Conservation (phyloP, 177 flowering plant species). For the Tripterygium wilfordii region DNA sequence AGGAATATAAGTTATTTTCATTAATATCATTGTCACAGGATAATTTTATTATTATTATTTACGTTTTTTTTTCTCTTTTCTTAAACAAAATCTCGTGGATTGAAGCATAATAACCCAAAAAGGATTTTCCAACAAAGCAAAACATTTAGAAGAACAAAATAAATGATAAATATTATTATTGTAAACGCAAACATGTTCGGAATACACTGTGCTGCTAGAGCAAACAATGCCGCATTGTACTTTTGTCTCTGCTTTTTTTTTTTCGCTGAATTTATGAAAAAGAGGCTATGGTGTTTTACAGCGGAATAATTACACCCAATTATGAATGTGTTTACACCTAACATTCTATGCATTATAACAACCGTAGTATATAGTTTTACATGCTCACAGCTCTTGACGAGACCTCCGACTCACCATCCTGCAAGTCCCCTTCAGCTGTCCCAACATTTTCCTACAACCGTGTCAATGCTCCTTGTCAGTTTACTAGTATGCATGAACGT, state of each 20-base stretch:
- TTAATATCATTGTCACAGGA: too few relatives aligned
- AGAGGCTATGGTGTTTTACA: conserved; percentile 31
- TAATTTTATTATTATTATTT: too few relatives aligned
- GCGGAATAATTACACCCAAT: conserved; percentile 33
- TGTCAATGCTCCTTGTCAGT: not conserved
- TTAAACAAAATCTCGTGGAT: too few relatives aligned
- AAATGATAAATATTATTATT: too few relatives aligned
- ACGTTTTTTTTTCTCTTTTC: too few relatives aligned
- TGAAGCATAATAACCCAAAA: too few relatives aligned
- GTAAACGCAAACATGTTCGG: too few relatives aligned
- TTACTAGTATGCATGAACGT: too few relatives aligned
- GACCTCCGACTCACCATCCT: conserved; percentile 51
- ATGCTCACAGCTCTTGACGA: conserved; percentile 87
- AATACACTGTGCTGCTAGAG: conserved; percentile 21
- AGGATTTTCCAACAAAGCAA: too few relatives aligned
- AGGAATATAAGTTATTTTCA: too few relatives aligned
- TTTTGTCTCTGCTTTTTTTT: conserved; percentile 6
- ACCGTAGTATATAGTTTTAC: conserved; percentile 26
- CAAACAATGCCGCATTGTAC: conserved; percentile 28
- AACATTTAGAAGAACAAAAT: too few relatives aligned
- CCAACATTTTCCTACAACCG: conserved; percentile 38
- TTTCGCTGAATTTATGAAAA: conserved; percentile 7
- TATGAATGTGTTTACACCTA: conserved; percentile 23
- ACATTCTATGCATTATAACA: not conserved
- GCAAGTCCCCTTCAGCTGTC: conserved; percentile 33